Base-by-base conservation (phyloP, 2,329 filamentous ascomycete species). In the Dactylellina haptotyla region DNA sequence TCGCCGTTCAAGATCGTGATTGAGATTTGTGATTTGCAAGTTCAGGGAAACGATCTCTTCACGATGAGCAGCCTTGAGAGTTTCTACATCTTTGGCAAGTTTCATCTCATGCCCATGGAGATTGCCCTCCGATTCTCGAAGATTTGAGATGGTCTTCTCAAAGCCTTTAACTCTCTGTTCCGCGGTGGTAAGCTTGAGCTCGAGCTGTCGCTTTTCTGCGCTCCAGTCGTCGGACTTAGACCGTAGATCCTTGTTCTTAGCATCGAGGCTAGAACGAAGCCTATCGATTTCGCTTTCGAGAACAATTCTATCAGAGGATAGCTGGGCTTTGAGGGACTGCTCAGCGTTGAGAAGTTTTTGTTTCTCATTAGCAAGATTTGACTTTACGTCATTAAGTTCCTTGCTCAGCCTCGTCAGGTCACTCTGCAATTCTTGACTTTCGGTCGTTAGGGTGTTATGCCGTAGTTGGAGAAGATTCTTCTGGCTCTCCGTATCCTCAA, bases 11-110 rank as follows among this genome's bases (percentile, higher is more conserved):
- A 95, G 84, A 67, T 92, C 90, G 51, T 87, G 85, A 32, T 77
- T 90, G 89, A 95, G 83, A 56, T 90, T 89, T 50, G 90, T 86
- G 57, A 96, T 87, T 79, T 95, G 91, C n/a, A 86, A 85, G 74
- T 84, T 87, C 56, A 96, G 83, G 5, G 88, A 75, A 18, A 41
- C 63, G 28, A 75, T 46, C 16, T 75, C 70, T 12, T 57, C 41
- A 10, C 54, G 39, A 54, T 75, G 70, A 25, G 86, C 86, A 79
- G 94, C 90, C 77, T 94, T 90, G 63, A 86, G 87, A 75, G 85
- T 85, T 78, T 95, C 89, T 23, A 90, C 88, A 75, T 91, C 86
- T 50, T 86, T 86, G 78, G 93, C 90, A 77, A 73, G 48, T 12
- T 61, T 65, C 20, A 56, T 39, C 39, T 73, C 69, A 10, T 73